Conservation (phyloP, 1,284 basidiomycete genomes). For the Trichosporon coremiiforme region DNA sequence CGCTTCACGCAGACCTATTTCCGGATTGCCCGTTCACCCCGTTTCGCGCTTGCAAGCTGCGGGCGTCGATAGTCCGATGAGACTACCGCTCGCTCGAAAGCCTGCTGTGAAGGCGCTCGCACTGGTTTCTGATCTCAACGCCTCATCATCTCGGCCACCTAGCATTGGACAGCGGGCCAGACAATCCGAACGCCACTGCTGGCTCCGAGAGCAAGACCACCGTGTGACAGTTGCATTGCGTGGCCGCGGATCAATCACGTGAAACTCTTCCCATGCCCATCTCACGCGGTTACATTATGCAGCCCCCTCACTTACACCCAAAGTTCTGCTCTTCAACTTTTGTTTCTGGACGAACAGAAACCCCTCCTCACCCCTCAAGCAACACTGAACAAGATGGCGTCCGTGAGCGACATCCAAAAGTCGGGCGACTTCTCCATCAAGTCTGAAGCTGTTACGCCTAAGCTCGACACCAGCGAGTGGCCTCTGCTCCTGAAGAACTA, state of each 20-base stretch:
- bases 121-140: neutral
- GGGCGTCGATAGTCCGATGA: neutral
- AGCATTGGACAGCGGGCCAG: neutral
- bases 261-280: neutral
- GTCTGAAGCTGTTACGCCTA: constrained; percentile 69
- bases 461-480: constrained; percentile 95
- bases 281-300: constrained; percentile 4
- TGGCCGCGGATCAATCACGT: neutral
- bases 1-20: neutral
- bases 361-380: constrained; percentile 18
- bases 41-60: no score
- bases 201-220: neutral
- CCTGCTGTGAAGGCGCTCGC: no score
- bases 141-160: neutral
- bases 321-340: constrained; percentile 13
- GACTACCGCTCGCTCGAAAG: neutral
- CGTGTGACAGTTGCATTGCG: neutral
- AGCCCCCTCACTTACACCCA: neutral
- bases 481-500: constrained; percentile 98
- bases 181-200: neutral
- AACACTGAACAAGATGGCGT: constrained; percentile 36
- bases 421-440: constrained; percentile 79
- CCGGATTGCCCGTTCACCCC: constrained; percentile 13
- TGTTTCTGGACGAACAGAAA: constrained; percentile 9
- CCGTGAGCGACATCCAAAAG: constrained; percentile 51